Evolutionary conservation across 1,284 basidiomycete genomes (phyloP).

Genomic region (Coriolopsis trogii): DNA sequence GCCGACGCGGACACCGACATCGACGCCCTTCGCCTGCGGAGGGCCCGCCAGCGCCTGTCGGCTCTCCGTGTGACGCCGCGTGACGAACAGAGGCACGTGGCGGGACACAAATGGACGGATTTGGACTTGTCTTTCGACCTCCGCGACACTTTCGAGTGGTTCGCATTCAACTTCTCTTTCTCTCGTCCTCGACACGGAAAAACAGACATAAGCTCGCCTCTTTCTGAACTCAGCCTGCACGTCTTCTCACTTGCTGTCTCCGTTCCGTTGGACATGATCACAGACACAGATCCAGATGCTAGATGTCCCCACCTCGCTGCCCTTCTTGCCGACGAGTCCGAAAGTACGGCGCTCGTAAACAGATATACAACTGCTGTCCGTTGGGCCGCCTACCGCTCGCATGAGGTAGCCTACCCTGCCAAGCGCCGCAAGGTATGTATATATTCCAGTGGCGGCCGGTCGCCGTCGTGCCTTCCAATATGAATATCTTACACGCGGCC

Average conservation of each 20-base stretch:
- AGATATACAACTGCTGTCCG: conserved; percentile 43
- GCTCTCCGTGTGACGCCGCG: background rate
- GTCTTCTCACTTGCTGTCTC: background rate
- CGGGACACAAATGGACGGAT: too few relatives aligned
- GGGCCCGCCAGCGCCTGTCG: background rate
- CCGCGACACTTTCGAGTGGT: conserved; percentile 18
- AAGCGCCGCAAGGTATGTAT: conserved; percentile 48
- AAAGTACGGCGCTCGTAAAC: conserved; percentile 30
- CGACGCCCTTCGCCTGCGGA: background rate
- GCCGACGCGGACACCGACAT: background rate
- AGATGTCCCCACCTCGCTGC: conserved; percentile 30
- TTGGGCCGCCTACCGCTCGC: conserved; percentile 41
- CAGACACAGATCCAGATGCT: conserved; percentile 7
- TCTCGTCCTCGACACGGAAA: background rate
- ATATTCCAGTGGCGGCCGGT: too few relatives aligned
- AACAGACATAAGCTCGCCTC: background rate
- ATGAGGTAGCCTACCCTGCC: conserved; percentile 37
- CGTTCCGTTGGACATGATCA: conserved; percentile 9
- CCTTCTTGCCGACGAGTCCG: conserved; percentile 32
- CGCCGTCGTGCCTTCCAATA: too few relatives aligned
- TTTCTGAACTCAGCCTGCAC: background rate
- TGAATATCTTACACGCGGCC: background rate
- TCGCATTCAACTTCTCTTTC: background rate
- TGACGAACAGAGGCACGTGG: too few relatives aligned
- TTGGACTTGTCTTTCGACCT: conserved; percentile 14